These are phyloP conservation scores for Chlorella sp. DNA, from an alignment of 139 green algal genomes.

Conservation along the genomic window DNA sequence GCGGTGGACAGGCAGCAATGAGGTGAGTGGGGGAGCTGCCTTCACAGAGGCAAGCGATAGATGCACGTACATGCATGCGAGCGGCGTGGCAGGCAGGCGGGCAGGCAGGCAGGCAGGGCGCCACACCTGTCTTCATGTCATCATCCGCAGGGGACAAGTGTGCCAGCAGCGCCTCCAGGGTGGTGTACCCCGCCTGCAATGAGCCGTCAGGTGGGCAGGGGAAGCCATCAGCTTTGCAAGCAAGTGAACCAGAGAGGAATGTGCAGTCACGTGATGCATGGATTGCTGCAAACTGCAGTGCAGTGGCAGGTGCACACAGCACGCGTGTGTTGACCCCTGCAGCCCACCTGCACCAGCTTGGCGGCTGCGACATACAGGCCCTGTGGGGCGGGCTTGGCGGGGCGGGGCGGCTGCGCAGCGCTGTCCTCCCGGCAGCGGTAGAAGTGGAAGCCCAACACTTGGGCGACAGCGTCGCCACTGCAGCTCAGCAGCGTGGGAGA, in stretches of 20 bases:
- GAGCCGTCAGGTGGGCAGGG: no score
- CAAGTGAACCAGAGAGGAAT: no score
- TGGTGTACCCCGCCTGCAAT: slow-evolving; percentile 51
- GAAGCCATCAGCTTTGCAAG: no score
- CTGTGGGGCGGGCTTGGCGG: not conserved
- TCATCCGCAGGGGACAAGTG: slow-evolving; percentile 74
- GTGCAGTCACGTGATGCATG: no score
- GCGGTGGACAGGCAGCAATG: no score
- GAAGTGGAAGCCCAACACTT: slow-evolving; percentile 60
- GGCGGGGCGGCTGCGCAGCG: not conserved
- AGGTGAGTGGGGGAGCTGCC: no score
- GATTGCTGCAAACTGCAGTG: no score
- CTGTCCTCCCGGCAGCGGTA: not conserved
- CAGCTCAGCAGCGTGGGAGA: no score
- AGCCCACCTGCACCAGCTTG: slow-evolving; percentile 17
- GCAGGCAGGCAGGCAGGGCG: not conserved
- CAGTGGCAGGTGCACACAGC: slow-evolving; percentile 6
- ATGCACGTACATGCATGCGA: no score
- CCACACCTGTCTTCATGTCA: slow-evolving; percentile 35
- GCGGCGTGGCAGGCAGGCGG: not conserved
- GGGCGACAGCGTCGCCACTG: slow-evolving; percentile 20
- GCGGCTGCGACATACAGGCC: slow-evolving; percentile 19
- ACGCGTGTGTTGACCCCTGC: no score
- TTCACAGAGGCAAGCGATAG: no score
- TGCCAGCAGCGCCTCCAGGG: slow-evolving; percentile 66